Conservation (phyloP, 306 rosid species). For the Mimosa bimucronata region DNA sequence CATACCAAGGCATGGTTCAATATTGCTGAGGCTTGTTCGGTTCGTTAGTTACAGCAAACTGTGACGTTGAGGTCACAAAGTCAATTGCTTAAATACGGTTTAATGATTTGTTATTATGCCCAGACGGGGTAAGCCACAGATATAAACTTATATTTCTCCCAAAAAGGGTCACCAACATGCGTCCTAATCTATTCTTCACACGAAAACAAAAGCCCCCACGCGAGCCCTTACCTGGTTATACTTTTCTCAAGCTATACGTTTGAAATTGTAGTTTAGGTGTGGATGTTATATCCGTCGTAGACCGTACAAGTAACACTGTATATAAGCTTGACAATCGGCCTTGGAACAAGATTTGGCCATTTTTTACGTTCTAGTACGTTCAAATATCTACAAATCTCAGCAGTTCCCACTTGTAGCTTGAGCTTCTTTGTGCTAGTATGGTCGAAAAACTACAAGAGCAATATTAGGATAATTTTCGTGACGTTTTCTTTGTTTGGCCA, state of each 20-base stretch:
- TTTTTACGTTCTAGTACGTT: background rate
- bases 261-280: slow-evolving; percentile 52
- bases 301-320: background rate
- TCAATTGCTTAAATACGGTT: slow-evolving; percentile 11
- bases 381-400: background rate
- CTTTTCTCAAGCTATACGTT: background rate
- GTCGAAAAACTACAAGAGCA: background rate
- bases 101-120: slow-evolving; percentile 29
- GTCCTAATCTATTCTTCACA: slow-evolving; percentile 41
- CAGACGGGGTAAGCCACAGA: background rate
- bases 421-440: background rate
- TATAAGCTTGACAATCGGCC: background rate
- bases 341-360: background rate
- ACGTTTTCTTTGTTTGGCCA: no score
- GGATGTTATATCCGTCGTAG: slow-evolving; percentile 48
- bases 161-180: slow-evolving; percentile 38
- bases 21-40: slow-evolving; percentile 22
- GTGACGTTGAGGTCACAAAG: slow-evolving; percentile 6
- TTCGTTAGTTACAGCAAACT: slow-evolving; percentile 45
- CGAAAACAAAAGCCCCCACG: slow-evolving; percentile 44
- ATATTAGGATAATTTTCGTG: no score
- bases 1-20: background rate
- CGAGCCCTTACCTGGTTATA: slow-evolving; percentile 23
- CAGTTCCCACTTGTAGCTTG: background rate
- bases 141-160: background rate